Evolutionary conservation across 495 filamentous ascomycete species (phyloP).

Genomic region (Hypoxylon lenormandii): DNA sequence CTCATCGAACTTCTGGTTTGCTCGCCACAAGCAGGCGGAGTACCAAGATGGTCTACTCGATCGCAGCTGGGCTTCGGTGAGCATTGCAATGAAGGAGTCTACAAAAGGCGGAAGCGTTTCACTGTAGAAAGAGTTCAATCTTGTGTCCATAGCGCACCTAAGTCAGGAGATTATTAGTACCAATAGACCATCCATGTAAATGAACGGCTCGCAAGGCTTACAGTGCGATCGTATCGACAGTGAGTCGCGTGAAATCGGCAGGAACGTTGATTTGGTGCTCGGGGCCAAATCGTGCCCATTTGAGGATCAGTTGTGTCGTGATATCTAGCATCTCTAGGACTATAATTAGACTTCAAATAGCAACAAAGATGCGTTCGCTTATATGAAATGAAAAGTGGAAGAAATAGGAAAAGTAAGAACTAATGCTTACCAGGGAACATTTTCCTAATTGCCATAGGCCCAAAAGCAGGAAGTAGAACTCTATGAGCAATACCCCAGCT

Average conservation of each 20-base stretch:
- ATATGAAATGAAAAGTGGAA: neutral
- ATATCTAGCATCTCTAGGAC: constrained; percentile 72
- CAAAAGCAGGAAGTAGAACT: constrained; percentile 69
- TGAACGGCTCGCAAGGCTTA: constrained; percentile 56
- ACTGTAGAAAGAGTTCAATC: constrained; percentile 75
- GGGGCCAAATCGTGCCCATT: constrained; percentile 73
- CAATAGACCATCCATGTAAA: neutral
- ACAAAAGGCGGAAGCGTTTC: constrained; percentile 70
- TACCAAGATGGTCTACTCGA: constrained; percentile 58
- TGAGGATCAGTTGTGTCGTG: constrained; percentile 69
- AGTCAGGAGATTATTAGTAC: neutral
- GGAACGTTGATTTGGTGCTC: constrained; percentile 64
- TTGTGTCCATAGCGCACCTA: constrained; percentile 63
- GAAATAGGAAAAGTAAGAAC: neutral
- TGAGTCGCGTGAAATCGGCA: constrained; percentile 73
- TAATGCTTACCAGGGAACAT: constrained; percentile 65
- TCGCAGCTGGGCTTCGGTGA: constrained; percentile 61
- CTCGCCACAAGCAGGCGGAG: constrained; percentile 58
- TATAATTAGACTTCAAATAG: neutral
- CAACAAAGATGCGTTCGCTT: no score
- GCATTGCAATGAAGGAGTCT: constrained; percentile 57
- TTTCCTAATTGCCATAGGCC: constrained; percentile 67
- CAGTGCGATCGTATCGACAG: constrained; percentile 73
- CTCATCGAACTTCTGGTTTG: constrained; percentile 62
- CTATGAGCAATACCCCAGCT: constrained; percentile 73